Percentiles rank a stretch among this genome's conserved stretches.
phyloP scores from a whole-genome alignment of 2,329 filamentous ascomycete species.

The Xylariaceae sp. region DNA sequence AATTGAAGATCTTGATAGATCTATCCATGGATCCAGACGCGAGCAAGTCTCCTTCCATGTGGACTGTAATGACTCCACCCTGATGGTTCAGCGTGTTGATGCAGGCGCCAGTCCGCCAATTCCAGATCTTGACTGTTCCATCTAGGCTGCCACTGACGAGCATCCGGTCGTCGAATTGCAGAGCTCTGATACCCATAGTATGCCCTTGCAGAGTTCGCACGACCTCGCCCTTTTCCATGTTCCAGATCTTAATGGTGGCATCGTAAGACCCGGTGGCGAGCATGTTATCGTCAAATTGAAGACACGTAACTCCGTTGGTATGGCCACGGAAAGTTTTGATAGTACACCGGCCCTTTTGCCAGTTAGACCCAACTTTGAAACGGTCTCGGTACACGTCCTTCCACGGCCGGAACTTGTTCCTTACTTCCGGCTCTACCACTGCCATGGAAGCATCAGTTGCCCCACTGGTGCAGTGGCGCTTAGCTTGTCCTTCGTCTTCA shows the following conservation, averaged over 20 bases:
- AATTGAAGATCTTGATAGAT: constrained; percentile 90
- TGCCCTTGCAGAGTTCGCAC: constrained; percentile 83
- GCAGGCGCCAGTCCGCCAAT: constrained; percentile 88
- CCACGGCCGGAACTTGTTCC: constrained; percentile 67
- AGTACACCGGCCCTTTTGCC: constrained; percentile 89
- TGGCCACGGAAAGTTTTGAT: constrained; percentile 82
- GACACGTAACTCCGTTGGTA: constrained; percentile 72
- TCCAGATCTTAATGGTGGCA: constrained; percentile 92
- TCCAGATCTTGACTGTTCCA: constrained; percentile 87
- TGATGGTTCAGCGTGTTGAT: constrained; percentile 76
- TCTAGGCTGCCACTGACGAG: constrained; percentile 89
- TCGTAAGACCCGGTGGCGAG: constrained; percentile 95
- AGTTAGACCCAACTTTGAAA: constrained; percentile 94
- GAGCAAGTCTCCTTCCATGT: constrained; percentile 80
- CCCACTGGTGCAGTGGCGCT: constrained; percentile 36
- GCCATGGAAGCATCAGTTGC: constrained; percentile 19
- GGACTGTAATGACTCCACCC: constrained; percentile 78
- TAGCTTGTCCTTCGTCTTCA: constrained; percentile 29
- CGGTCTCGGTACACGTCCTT: constrained; percentile 96
- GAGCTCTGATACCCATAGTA: constrained; percentile 73
- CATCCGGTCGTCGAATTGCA: constrained; percentile 91
- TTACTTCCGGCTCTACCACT: constrained; percentile 32
- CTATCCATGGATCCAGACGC: constrained; percentile 87
- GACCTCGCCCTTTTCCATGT: constrained; percentile 81
- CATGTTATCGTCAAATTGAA: constrained; percentile 77